Evolutionary conservation across 192 early-diverging fungal species (phyloP).

Genomic region (Gaertneriomyces semiglobifer): DNA sequence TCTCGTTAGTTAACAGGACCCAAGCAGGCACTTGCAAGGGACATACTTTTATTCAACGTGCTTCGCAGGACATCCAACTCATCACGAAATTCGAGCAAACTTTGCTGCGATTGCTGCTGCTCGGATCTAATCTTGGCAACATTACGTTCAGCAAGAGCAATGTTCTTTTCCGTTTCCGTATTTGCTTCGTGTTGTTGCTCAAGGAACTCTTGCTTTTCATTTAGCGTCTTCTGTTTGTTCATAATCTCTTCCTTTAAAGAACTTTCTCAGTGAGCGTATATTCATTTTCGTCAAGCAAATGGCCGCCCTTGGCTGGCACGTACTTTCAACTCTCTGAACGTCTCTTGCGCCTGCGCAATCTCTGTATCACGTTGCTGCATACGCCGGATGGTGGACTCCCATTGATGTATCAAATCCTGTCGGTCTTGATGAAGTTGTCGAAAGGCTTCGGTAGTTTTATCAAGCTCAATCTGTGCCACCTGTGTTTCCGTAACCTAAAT

Average conservation of each 20-base stretch:
- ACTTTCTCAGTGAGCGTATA: not conserved
- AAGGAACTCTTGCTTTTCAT: conserved; percentile 52
- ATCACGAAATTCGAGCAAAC: conserved; percentile 49
- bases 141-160: conserved; percentile 42
- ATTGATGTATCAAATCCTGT: conserved; percentile 53
- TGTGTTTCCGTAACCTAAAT: conserved; percentile 57
- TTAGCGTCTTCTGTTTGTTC: conserved; percentile 38
- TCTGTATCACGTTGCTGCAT: conserved; percentile 53
- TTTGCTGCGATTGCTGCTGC: conserved; percentile 30
- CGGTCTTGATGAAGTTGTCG: conserved; percentile 53
- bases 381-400: conserved; percentile 49
- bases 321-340: conserved; percentile 44
- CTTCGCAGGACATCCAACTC: conserved; percentile 53
- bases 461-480: conserved; percentile 59
- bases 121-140: conserved; percentile 50
- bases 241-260: conserved; percentile 40
- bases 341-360: conserved; percentile 44
- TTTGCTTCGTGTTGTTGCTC: conserved; percentile 47
- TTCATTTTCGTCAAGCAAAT: not conserved
- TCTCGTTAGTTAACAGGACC: not conserved
- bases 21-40: not conserved
- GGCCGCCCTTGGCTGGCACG: not conserved
- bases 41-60: conserved; percentile 50
- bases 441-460: conserved; percentile 54
- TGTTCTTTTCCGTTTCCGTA: conserved; percentile 51